phyloP scores from a whole-genome alignment of 257 asterid species.

The Penstemon davidsonii region DNA sequence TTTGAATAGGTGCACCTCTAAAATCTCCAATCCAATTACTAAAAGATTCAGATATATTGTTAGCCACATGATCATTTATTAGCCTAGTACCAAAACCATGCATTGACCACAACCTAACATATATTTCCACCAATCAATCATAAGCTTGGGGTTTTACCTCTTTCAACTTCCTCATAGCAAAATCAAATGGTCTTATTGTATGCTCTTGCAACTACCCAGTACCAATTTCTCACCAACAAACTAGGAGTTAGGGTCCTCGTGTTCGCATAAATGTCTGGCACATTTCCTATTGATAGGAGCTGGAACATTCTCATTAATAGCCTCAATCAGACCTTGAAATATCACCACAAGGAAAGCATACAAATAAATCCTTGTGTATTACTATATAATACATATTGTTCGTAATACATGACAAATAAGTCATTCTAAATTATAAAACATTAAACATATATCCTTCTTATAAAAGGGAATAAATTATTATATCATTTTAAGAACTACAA shows the following conservation, averaged over 20 bases:
- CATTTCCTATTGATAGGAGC: neutral
- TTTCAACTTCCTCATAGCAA: too few relatives aligned
- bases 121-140: neutral
- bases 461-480: too few relatives aligned
- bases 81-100: conserved; percentile 3
- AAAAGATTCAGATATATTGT: neutral
- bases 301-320: neutral
- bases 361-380: neutral
- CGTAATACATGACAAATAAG: too few relatives aligned
- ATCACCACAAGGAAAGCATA: neutral
- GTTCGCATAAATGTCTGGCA: neutral
- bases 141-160: neutral
- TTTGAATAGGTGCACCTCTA: neutral
- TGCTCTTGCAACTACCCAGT: too few relatives aligned
- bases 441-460: too few relatives aligned
- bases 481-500: too few relatives aligned
- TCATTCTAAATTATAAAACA: too few relatives aligned
- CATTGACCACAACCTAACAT: neutral
- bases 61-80: conserved; percentile 5
- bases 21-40: conserved; percentile 7
- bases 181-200: neutral
- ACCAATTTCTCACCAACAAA: too few relatives aligned
- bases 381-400: too few relatives aligned
- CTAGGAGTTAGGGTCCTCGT: neutral
- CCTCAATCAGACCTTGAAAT: neutral